A percentile compares a stretch with the other conserved stretches of the same genome.
These are phyloP conservation scores for Cryptococcus sp. DNA, from an alignment of 1,284 basidiomycete genomes.

Conservation along the genomic window DNA sequence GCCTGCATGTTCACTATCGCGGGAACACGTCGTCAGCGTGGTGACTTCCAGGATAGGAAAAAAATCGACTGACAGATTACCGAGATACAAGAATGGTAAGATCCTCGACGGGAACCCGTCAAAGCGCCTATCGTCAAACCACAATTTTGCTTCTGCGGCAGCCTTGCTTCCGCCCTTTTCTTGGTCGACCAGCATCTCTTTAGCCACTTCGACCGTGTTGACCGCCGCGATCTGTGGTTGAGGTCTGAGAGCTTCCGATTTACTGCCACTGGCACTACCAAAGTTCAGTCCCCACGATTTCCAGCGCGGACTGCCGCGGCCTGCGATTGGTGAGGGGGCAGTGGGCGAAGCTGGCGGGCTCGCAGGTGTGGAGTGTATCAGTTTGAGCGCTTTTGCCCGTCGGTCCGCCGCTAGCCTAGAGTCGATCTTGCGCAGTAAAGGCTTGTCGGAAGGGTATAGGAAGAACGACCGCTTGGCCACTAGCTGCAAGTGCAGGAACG, in stretches of 20 bases:
- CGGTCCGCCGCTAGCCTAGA: conserved; percentile 56
- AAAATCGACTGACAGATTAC: conserved; percentile 72
- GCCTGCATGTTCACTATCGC: conserved; percentile 79
- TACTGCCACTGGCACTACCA: conserved; percentile 5
- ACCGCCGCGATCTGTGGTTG: conserved; percentile 1
- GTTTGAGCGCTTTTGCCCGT: conserved; percentile 37
- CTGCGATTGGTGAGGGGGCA: conserved; percentile 1
- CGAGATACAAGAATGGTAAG: conserved; percentile 90
- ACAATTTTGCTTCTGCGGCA: conserved; percentile 60
- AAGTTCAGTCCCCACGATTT: conserved; percentile 37
- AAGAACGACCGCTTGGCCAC: conserved; percentile 71
- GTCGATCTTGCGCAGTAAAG: conserved; percentile 75
- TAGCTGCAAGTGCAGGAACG: conserved; percentile 73
- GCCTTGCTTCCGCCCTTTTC: conserved; percentile 29
- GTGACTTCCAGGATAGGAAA: neutral
- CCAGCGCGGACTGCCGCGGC: conserved; percentile 27
- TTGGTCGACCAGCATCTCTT: conserved; percentile 32
- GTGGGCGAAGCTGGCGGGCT: conserved; percentile 10
- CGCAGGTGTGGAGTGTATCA: conserved; percentile 16
- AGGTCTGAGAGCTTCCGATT: neutral
- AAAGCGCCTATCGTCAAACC: conserved; percentile 90
- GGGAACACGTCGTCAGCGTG: conserved; percentile 17
- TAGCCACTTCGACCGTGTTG: conserved; percentile 33
- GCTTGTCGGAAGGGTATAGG: conserved; percentile 81
- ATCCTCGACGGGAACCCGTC: conserved; percentile 96